Conservation (phyloP, 257 asterid species). For the Agastache rugosa region DNA sequence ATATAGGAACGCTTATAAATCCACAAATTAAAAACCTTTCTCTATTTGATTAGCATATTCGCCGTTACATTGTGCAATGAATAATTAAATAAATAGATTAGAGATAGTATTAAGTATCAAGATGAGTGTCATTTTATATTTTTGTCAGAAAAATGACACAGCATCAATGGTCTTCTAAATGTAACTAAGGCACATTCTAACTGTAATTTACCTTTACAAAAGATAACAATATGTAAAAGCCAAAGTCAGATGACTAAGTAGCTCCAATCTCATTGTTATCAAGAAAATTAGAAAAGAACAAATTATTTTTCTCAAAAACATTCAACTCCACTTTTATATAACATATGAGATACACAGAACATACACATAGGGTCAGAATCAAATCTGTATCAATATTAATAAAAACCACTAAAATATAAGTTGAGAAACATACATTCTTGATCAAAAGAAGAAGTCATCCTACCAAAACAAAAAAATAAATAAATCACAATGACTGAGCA, state of each 20-base stretch:
- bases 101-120: slow-evolving; percentile 2
- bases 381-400: not conserved
- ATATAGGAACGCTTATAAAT: not conserved
- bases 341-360: not conserved
- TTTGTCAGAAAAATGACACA: not conserved
- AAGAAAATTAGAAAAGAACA: not conserved
- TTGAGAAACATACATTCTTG: too few relatives aligned
- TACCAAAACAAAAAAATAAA: too few relatives aligned
- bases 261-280: not conserved
- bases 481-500: too few relatives aligned
- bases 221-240: too few relatives aligned
- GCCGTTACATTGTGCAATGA: slow-evolving; percentile 3
- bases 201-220: too few relatives aligned
- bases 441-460: too few relatives aligned
- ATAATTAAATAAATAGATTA: not conserved
- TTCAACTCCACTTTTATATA: not conserved
- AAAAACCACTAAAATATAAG: slow-evolving; percentile 4
- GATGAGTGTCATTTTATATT: not conserved
- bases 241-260: too few relatives aligned
- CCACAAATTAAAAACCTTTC: not conserved
- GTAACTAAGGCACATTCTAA: not conserved
- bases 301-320: slow-evolving; percentile 6
- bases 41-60: not conserved
- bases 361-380: not conserved
- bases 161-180: not conserved